A percentile compares a stretch with the other conserved stretches of the same genome.
These are phyloP conservation scores for Sporothrix variecibatus DNA, from an alignment of 2,329 filamentous ascomycete species.

Conservation along the genomic window DNA sequence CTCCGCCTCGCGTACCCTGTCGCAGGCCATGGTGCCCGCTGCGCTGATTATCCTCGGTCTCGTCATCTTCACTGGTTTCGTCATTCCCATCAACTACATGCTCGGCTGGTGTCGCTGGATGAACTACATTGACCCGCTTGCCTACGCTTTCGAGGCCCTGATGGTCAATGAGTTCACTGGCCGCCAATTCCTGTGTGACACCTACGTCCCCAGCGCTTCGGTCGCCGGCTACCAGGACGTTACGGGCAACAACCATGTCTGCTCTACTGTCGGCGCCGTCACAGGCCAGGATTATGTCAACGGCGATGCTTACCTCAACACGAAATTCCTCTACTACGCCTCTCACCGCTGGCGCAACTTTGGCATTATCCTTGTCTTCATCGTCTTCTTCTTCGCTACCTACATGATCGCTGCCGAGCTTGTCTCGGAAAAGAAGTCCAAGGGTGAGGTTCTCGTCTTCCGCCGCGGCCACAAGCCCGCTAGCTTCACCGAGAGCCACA, in stretches of 20 bases:
- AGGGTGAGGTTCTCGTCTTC: slow-evolving; percentile 76
- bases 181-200: slow-evolving; percentile 58
- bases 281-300: slow-evolving; percentile 54
- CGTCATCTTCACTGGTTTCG: slow-evolving; percentile 71
- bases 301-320: slow-evolving; percentile 59
- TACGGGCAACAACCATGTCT: slow-evolving; percentile 50
- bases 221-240: slow-evolving; percentile 44
- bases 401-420: slow-evolving; percentile 69
- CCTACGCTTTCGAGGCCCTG: slow-evolving; percentile 77
- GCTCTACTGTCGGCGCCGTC: slow-evolving; percentile 60
- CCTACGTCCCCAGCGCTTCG: slow-evolving; percentile 47
- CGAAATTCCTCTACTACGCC: slow-evolving; percentile 58
- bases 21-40: slow-evolving; percentile 63
- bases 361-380: slow-evolving; percentile 67
- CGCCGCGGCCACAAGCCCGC: slow-evolving; percentile 66
- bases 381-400: slow-evolving; percentile 59
- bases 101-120: slow-evolving; percentile 81
- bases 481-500: slow-evolving; percentile 61
- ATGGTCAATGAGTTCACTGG: slow-evolving; percentile 81
- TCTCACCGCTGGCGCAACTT: slow-evolving; percentile 70
- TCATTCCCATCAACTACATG: slow-evolving; percentile 67
- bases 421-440: slow-evolving; percentile 67
- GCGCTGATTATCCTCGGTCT: slow-evolving; percentile 65
- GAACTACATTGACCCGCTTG: slow-evolving; percentile 76
- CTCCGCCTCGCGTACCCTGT: slow-evolving; percentile 70